A percentile compares a stretch with the other conserved stretches of the same genome.
phyloP scores from a whole-genome alignment of 805 yeast species.

The Wickerhamiella kurtzmanii region DNA sequence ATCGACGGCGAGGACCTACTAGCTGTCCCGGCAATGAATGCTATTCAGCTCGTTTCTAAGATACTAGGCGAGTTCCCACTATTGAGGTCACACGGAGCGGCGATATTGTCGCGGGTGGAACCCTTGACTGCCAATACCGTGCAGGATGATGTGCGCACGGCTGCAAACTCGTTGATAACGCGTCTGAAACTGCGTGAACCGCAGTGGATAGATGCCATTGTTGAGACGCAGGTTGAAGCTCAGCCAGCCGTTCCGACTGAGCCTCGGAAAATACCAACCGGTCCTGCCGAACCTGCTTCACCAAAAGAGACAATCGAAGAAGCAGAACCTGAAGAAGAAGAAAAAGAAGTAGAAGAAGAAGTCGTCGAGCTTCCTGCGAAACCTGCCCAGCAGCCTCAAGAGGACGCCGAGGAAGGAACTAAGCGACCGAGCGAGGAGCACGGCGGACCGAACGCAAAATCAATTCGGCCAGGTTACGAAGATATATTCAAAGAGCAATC shows the following conservation, averaged over 20 bases:
- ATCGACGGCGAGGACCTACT: constrained; percentile 10
- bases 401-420: too few species aligned
- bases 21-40: constrained; percentile 9
- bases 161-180: constrained; percentile 14
- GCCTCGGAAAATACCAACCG: too few species aligned
- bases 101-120: constrained; percentile 5
- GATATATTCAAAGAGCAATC: background rate
- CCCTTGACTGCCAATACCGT: constrained; percentile 5
- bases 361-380: too few species aligned
- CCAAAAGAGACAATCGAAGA: too few species aligned
- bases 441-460: too few species aligned
- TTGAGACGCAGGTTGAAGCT: too few species aligned
- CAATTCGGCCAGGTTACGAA: background rate
- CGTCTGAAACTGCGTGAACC: background rate
- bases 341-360: too few species aligned
- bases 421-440: too few species aligned
- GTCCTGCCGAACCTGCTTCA: too few species aligned
- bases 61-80: constrained; percentile 11
- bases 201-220: background rate
- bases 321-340: too few species aligned
- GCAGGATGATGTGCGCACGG: constrained; percentile 11
- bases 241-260: too few species aligned
- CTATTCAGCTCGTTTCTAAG: constrained; percentile 10
- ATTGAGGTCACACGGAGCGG: constrained; percentile 6
- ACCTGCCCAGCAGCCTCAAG: too few species aligned